Base-by-base conservation (phyloP, 805 yeast species). In the Spathaspora gorwiae region DNA sequence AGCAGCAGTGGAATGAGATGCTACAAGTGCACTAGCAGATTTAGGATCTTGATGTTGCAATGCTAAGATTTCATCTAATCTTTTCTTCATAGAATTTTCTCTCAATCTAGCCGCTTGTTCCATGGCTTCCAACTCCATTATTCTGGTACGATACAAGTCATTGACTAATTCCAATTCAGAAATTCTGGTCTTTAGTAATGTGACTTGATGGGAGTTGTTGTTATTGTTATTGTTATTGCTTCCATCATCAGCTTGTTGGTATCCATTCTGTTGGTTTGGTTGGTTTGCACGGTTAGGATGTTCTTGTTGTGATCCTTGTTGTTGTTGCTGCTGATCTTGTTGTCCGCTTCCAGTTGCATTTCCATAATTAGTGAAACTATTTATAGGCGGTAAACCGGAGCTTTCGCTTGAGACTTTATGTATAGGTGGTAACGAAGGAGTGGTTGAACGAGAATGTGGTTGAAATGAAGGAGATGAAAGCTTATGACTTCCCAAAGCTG, bases 131-230 rank as follows among this genome's bases (percentile, higher is more conserved):
- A 92, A 72, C 59, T 92, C 96, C 61, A 78, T 72, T 37, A 92
- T 87, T 53, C 95, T 79, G 6, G 92, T 79, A 54, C 87, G 79
- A 69, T 89, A 87, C 47, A 92, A 68, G 60, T 90, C 97, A 56
- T 90, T 90, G 35, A 92, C 96, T 37, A 90, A 72, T 61, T 92
- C 98, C 49, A 92, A 75, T 61, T 92, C 98, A 10, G 86, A 80
- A 19, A 90, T 87, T 47, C 95, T 74, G 0, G 96, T 87, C 51
- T 80, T 79, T 50, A 90, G 66, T 26, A 64, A 55, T 26, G 72
- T 67, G 11, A 63, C 54, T 51, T 68, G 73, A 49, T 66, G 66
- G 24, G 45, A 35, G 30, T 40, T 47, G 38, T 40, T 47, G 36
- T 38, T 45, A 41, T 37, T 40, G 50, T 39, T 45, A 43, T 47